Evolutionary conservation across 1,284 basidiomycete genomes (phyloP), one percentile per base, ranked within the genome.

Genomic region (Ceratobasidium sp.): DNA sequence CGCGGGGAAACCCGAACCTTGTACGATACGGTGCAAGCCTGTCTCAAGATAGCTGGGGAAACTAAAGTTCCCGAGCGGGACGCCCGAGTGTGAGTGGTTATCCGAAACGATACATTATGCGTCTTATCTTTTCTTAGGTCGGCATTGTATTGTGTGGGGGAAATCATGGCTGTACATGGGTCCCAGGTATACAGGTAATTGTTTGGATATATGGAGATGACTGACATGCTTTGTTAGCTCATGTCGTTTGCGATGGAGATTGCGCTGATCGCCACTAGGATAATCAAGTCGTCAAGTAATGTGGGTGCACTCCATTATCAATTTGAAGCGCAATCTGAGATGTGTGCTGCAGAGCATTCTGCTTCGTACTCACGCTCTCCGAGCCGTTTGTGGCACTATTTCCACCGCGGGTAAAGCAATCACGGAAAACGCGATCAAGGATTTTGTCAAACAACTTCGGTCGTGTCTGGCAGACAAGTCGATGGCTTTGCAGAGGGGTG

Each of bases 191-290:
- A 79, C 76, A 88, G 80, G 43, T 1, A 11, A 16, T 6, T 14
- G 22, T 37, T 71, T 74, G n/a, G 74, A 41, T 19, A 46, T 62
- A 62, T 76, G 37, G 27, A n/a, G 43, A 14, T 14, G 27, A 27
- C 49, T 72, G 5, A 59, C 22, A 11, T 14, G 22, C 9, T 74
- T 39, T 59, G 13, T 34, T 78, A 98, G 92, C 91, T 96, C 81
- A 98, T 98, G 96, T 97, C 95, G 0, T 91, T 95, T 78, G 92
- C 96, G 89, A 87, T 91, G 56, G 96, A 98, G 80, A 92, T 96
- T 46, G 84, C 88, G 22, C 83, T 86, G 0, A 84, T 89, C 0
- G 85, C 89, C 0, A 81, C 93, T 62, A 93, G 90, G 81, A 88
- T 89, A 0, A 85, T 88, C 76, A 83, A 82, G 72, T 90, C 88